phyloP scores from a whole-genome alignment of 257 asterid genomes.

The Solanum paucissectum region DNA sequence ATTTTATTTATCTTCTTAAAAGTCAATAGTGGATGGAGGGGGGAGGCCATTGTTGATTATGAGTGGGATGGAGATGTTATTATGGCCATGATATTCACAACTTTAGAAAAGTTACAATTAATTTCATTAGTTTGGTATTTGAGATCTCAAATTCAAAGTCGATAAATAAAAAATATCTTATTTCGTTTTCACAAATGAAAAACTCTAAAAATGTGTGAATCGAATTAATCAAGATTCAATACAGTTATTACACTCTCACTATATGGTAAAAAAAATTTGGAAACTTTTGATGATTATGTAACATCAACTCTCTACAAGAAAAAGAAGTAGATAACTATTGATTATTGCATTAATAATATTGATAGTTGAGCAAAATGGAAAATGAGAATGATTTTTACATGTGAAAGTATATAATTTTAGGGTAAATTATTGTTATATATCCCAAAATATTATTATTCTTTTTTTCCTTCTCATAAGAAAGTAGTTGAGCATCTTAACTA shows the following conservation, averaged over 20 bases:
- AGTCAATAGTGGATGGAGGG: background rate
- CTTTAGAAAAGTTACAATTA: background rate
- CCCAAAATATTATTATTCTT: background rate
- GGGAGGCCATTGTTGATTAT: background rate
- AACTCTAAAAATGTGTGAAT: background rate
- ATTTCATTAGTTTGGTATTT: background rate
- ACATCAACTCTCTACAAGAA: background rate
- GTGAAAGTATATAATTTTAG: background rate
- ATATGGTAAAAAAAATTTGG: background rate
- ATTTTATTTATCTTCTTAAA: background rate
- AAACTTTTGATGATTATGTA: background rate
- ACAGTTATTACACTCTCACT: rapidly evolving
- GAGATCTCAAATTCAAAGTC: background rate
- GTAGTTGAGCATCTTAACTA: background rate
- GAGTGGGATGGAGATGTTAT: background rate
- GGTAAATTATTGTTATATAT: background rate
- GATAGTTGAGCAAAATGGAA: background rate
- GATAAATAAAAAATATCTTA: background rate
- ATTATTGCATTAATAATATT: background rate
- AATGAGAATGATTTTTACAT: background rate
- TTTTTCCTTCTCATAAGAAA: background rate
- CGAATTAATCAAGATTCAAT: background rate
- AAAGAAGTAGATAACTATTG: background rate
- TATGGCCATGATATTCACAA: background rate
- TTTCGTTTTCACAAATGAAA: background rate